Percentiles rank a stretch among this genome's conserved stretches.
Evolutionary conservation across 2,329 filamentous ascomycete species (phyloP).

Genomic region (Trichothecium sympodiale): DNA sequence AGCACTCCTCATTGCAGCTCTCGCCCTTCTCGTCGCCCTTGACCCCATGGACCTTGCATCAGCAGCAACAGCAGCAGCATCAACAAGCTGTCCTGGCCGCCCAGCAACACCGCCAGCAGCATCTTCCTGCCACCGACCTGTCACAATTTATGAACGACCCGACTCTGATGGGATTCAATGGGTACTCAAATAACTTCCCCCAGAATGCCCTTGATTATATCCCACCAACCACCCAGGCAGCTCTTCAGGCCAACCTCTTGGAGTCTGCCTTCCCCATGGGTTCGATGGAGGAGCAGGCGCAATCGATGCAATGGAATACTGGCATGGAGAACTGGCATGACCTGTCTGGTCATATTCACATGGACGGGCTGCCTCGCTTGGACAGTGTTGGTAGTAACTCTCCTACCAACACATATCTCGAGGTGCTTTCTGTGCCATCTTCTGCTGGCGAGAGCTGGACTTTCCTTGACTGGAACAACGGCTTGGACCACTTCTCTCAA

Average conservation of each 20-base stretch:
- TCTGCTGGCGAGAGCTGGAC: constrained; percentile 85
- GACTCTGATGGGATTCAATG: constrained; percentile 42
- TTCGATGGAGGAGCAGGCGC: constrained; percentile 42
- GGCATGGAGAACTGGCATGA: constrained; percentile 71
- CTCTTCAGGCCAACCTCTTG: constrained; percentile 51
- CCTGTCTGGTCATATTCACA: constrained; percentile 51
- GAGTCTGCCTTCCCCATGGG: constrained; percentile 53
- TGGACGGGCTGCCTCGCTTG: constrained; percentile 32
- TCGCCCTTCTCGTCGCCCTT: constrained; percentile 45
- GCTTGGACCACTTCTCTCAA: constrained; percentile 47
- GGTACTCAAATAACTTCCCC: constrained; percentile 40
- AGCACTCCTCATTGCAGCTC: constrained; percentile 37
- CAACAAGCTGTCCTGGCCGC: constrained; percentile 4
- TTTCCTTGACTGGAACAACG: constrained; percentile 64
- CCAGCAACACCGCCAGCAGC: constrained; percentile 17
- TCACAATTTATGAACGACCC: constrained; percentile 46
- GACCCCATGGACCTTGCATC: constrained; percentile 51
- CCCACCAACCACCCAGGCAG: constrained; percentile 46
- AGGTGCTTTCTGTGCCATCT: constrained; percentile 70
- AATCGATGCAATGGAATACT: constrained; percentile 46
- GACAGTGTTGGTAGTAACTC: constrained; percentile 34
- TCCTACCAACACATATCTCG: constrained; percentile 52
- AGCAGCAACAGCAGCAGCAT: constrained; percentile 27
- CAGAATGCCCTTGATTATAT: constrained; percentile 49
- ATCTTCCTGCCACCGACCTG: constrained; percentile 33